phyloP scores from a whole-genome alignment of 2,329 filamentous ascomycete species.

The Dactylellina leptospora region DNA sequence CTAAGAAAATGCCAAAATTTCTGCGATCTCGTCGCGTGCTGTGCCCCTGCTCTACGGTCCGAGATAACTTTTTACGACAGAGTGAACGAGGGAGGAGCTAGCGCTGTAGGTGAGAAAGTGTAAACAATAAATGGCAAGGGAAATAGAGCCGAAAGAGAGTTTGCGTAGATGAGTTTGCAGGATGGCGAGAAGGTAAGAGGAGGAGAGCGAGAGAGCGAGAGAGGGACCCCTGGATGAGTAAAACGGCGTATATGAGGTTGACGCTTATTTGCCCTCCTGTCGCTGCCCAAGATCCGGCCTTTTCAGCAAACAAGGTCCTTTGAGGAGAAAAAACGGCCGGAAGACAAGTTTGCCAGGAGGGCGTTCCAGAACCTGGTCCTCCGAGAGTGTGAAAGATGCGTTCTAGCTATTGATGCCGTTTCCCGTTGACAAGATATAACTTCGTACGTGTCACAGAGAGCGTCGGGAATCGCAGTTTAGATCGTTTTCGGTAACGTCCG shows the following conservation, averaged over 20 bases:
- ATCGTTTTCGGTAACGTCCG: constrained; percentile 54
- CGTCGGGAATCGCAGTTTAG: constrained; percentile 50
- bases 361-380: constrained; percentile 47
- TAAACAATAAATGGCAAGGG: not conserved
- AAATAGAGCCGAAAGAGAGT: constrained; percentile 2
- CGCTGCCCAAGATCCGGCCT: constrained; percentile 16
- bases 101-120: not conserved
- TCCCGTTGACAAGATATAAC: constrained; percentile 47
- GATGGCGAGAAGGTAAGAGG: no score
- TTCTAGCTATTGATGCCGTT: constrained; percentile 41
- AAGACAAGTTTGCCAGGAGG: constrained; percentile 29
- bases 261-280: constrained; percentile 22
- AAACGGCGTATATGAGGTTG: constrained; percentile 34
- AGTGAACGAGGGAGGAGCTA: not conserved
- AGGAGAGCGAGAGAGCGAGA: no score
- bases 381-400: constrained; percentile 28
- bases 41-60: not conserved
- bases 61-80: not conserved
- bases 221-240: constrained; percentile 30
- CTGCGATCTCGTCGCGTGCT: constrained; percentile 36
- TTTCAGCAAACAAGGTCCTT: constrained; percentile 32
- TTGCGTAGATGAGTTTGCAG: constrained; percentile 21
- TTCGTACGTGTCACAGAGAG: constrained; percentile 50
- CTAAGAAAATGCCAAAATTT: constrained; percentile 34
- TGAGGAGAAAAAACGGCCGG: constrained; percentile 15